Percentiles rank a stretch among this genome's conserved stretches.
phyloP scores from a whole-genome alignment of 345 rosid genomes.

The Citrus glauca region DNA sequence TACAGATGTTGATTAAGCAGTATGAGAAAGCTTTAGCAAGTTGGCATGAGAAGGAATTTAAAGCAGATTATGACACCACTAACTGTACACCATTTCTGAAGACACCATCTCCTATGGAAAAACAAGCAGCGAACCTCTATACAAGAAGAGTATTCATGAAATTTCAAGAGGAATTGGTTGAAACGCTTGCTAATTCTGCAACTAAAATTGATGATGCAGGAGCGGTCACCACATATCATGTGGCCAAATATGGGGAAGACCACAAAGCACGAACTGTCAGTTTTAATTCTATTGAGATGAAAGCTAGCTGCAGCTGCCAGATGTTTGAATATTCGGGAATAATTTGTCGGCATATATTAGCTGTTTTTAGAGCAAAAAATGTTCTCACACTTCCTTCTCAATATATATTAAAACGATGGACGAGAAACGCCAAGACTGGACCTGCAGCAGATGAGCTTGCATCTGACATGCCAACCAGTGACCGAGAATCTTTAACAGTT shows the following conservation, averaged over 20 bases:
- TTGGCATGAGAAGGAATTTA: slow-evolving; percentile 72
- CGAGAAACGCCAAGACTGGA: slow-evolving; percentile 64
- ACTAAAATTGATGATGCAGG: slow-evolving; percentile 59
- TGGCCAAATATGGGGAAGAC: slow-evolving; percentile 66
- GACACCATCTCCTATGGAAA: slow-evolving; percentile 82
- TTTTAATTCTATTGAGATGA: slow-evolving; percentile 59
- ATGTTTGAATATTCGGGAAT: slow-evolving; percentile 83
- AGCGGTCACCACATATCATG: slow-evolving; percentile 45
- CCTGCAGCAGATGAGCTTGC: slow-evolving; percentile 31
- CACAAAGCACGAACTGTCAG: slow-evolving; percentile 54
- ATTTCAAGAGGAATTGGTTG: slow-evolving; percentile 81
- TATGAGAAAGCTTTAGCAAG: slow-evolving; percentile 61
- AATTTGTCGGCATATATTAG: slow-evolving; percentile 68
- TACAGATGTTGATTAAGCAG: slow-evolving; percentile 48
- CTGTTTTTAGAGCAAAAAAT: slow-evolving; percentile 69
- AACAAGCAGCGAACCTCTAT: slow-evolving; percentile 67
- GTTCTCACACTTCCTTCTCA: slow-evolving; percentile 69
- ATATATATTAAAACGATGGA: slow-evolving; percentile 72
- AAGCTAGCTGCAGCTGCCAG: slow-evolving; percentile 77
- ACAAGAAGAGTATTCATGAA: slow-evolving; percentile 59
- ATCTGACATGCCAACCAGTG: slow-evolving; percentile 33
- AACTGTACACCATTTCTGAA: slow-evolving; percentile 49
- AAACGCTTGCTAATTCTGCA: slow-evolving; percentile 66
- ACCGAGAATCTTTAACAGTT: slow-evolving; percentile 49
- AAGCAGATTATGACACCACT: slow-evolving; percentile 67